These are phyloP conservation scores for Cantharellus anzutake DNA, from an alignment of 768 basidiomycete genomes.

Conservation along the genomic window DNA sequence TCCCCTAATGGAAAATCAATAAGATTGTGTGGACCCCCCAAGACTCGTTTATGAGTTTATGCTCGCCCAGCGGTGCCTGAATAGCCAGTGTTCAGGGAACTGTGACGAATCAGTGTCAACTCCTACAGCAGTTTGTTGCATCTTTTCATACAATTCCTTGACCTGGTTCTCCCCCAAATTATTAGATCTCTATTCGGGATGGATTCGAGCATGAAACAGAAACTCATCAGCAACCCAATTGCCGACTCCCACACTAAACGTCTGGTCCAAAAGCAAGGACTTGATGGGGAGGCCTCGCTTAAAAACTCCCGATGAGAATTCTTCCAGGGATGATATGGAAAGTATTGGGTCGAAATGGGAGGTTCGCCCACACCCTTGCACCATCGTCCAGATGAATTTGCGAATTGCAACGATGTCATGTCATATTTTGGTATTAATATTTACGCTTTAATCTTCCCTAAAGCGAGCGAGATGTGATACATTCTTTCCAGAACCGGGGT, in stretches of 20 bases:
- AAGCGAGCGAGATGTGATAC: too few relatives aligned
- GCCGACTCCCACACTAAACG: constrained; percentile 63
- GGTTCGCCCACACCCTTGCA: constrained; percentile 37
- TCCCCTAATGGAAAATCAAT: constrained; percentile 23
- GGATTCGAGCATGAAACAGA: constrained; percentile 50
- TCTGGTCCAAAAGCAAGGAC: constrained; percentile 57
- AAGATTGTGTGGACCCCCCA: not conserved
- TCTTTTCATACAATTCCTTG: constrained; percentile 31
- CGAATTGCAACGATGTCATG: too few relatives aligned
- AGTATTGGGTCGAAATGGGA: constrained; percentile 65
- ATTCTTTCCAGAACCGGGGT: constrained; percentile 6
- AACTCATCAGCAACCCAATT: constrained; percentile 75
- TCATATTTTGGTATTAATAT: too few relatives aligned
- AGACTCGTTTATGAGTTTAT: constrained; percentile 27
- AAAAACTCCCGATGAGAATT: constrained; percentile 1
- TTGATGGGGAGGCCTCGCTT: constrained; percentile 20
- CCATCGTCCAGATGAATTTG: constrained; percentile 15
- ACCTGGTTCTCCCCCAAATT: constrained; percentile 32
- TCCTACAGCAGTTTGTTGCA: constrained; percentile 39
- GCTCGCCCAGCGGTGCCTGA: constrained; percentile 53
- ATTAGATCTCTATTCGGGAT: constrained; percentile 50
- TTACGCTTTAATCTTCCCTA: too few relatives aligned
- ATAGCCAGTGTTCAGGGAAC: constrained; percentile 52
- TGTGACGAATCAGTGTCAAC: constrained; percentile 52
- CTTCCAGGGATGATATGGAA: constrained; percentile 30